Percentiles rank a stretch among this genome's conserved stretches.
phyloP scores from a whole-genome alignment of 352 stramenopile species.

The Globisporangium nunn region DNA sequence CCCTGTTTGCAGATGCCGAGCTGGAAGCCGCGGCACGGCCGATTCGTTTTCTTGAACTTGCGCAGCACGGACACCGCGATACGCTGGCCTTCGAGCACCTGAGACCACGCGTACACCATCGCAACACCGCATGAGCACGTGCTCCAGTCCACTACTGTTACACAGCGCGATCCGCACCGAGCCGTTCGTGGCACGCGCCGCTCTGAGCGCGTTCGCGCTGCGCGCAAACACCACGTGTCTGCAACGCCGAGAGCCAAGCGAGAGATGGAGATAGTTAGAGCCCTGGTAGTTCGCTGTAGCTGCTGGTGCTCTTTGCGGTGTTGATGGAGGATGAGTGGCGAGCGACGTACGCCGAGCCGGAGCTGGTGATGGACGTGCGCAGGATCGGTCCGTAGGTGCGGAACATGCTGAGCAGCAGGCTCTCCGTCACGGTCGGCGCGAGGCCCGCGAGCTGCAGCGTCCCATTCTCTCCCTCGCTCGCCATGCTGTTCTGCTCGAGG shows the following conservation, averaged over 20 bases:
- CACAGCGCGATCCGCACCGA: constrained; percentile 16
- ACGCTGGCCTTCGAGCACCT: constrained; percentile 38
- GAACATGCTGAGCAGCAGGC: constrained; percentile 49
- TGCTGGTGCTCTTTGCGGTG: neutral
- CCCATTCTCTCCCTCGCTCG: constrained; percentile 5
- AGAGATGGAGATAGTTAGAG: too few species aligned
- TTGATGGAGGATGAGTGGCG: neutral
- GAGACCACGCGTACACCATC: neutral
- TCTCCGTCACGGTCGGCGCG: constrained; percentile 23
- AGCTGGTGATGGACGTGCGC: constrained; percentile 36
- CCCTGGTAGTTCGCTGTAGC: too few species aligned
- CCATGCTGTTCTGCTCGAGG: neutral
- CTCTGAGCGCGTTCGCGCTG: constrained; percentile 25
- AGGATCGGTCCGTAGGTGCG: constrained; percentile 46
- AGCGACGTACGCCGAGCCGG: constrained; percentile 46
- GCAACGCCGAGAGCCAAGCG: neutral
- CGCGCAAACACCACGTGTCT: constrained; percentile 38
- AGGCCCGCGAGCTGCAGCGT: constrained; percentile 50
- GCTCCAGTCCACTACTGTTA: too few species aligned
- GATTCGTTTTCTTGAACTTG: constrained; percentile 28
- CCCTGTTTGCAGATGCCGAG: constrained; percentile 54
- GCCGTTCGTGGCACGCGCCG: constrained; percentile 33
- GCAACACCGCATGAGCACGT: neutral
- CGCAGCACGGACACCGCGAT: constrained; percentile 40
- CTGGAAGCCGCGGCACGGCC: constrained; percentile 46